Percentiles rank a stretch among this genome's conserved stretches.
Evolutionary conservation across 768 basidiomycete genomes (phyloP).

Genomic region (Clavaria fumosa): DNA sequence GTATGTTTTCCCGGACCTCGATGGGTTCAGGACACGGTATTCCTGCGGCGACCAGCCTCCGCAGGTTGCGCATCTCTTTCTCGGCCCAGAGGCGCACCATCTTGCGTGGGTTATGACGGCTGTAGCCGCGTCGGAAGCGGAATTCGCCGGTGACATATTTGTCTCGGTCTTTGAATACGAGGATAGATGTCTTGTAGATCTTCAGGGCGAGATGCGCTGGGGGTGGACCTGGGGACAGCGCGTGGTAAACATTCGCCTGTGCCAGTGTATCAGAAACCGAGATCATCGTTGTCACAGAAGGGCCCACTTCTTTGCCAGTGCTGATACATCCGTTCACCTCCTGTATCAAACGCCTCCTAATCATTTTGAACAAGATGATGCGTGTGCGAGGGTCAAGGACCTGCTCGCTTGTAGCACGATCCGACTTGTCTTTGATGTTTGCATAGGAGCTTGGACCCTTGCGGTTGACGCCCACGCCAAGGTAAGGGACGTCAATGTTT

Average conservation of each 20-base stretch:
- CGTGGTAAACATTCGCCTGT: constrained; percentile 77
- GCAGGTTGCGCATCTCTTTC: constrained; percentile 95
- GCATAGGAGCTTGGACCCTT: constrained; percentile 84
- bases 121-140: constrained; percentile 86
- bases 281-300: constrained; percentile 1
- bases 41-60: constrained; percentile 68
- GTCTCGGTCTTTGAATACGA: constrained; percentile 95
- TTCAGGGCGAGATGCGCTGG: constrained; percentile 82
- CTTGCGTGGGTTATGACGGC: constrained; percentile 85
- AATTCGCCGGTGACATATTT: constrained; percentile 92
- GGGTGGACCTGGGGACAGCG: constrained; percentile 35
- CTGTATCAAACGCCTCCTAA: constrained; percentile 73
- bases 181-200: constrained; percentile 96
- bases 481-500: constrained; percentile 62
- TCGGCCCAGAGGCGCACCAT: constrained; percentile 99
- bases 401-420: constrained; percentile 93
- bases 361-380: constrained; percentile 91
- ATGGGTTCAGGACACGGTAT: constrained; percentile 78
- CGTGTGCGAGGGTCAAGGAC: constrained; percentile 94
- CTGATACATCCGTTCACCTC: constrained; percentile 94
- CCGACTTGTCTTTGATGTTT: constrained; percentile 89
- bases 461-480: constrained; percentile 67
- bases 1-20: constrained; percentile 91
- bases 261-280: constrained; percentile 4
- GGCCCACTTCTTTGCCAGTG: constrained; percentile 87